Percentiles rank a stretch among this genome's conserved stretches.
Evolutionary conservation across 306 rosid genomes (phyloP).

Genomic region (Sindora glabra): DNA sequence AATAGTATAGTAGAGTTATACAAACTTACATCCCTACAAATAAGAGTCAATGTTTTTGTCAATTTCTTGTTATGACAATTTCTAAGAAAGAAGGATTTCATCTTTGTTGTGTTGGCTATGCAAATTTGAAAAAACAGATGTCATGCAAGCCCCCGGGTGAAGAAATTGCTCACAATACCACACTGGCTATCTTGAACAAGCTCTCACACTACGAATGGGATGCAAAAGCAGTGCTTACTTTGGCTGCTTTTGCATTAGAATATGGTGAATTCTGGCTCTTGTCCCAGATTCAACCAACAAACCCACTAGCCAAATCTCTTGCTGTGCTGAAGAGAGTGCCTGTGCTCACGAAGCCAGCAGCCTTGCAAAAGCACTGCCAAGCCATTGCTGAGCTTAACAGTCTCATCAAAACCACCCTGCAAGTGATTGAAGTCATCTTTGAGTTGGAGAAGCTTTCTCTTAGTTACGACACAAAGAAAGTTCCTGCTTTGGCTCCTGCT

Average conservation of each 20-base stretch:
- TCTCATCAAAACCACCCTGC: slow-evolving; percentile 26
- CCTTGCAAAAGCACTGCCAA: slow-evolving; percentile 16
- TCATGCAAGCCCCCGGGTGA: slow-evolving; percentile 35
- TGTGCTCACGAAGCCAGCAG: slow-evolving; percentile 13
- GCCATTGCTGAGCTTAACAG: slow-evolving; percentile 21
- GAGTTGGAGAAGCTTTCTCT: no score
- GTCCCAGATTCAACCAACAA: slow-evolving; percentile 18
- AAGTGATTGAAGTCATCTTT: slow-evolving; percentile 20
- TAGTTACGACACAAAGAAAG: slow-evolving; percentile 18
- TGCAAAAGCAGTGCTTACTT: slow-evolving; percentile 38
- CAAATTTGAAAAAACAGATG: no score
- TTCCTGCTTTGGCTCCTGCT: slow-evolving; percentile 29
- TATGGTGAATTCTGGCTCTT: slow-evolving; percentile 55
- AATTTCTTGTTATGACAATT: no score
- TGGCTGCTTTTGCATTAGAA: slow-evolving; percentile 46
- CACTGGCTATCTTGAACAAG: slow-evolving; percentile 29
- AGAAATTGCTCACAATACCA: slow-evolving; percentile 25
- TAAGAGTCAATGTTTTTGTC: no score
- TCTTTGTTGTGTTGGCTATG: no score
- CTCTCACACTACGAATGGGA: slow-evolving; percentile 39
- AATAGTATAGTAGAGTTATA: no score
- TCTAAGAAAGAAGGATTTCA: no score
- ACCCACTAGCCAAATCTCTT: slow-evolving; percentile 34
- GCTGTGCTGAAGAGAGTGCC: slow-evolving; percentile 34
- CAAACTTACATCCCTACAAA: no score